A percentile compares a stretch with the other conserved stretches of the same genome.
Evolutionary conservation across 805 yeast species (phyloP).

Genomic region (Kockiozyma suomiensis): DNA sequence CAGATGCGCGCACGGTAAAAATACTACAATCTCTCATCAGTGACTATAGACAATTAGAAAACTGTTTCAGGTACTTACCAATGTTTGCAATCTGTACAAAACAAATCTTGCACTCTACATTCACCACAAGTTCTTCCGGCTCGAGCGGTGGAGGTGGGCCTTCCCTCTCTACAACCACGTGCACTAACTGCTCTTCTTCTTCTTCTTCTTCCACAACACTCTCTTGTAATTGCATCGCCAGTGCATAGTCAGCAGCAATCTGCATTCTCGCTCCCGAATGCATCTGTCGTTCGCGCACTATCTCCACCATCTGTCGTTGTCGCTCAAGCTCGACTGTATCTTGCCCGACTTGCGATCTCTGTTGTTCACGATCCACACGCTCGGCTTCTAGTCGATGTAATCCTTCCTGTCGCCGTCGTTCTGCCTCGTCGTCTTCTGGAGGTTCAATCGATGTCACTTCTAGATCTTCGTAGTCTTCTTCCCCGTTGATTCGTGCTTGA

Average conservation of each 20-base stretch:
- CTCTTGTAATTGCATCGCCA: background rate
- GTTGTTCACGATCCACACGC: background rate
- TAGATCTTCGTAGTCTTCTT: background rate
- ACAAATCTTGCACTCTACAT: slow-evolving; percentile 26
- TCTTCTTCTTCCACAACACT: background rate
- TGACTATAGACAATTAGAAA: too few species aligned
- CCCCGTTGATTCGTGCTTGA: background rate
- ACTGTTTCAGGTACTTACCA: slow-evolving; percentile 20
- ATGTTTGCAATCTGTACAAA: slow-evolving; percentile 23
- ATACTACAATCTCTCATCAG: background rate
- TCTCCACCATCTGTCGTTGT: background rate
- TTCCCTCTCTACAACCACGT: background rate
- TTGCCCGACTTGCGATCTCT: background rate
- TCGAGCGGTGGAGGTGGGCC: slow-evolving; percentile 17
- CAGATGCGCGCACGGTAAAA: slow-evolving; percentile 29
- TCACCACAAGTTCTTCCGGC: slow-evolving; percentile 20
- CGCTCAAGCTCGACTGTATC: background rate
- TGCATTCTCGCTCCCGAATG: background rate
- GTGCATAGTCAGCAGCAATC: background rate
- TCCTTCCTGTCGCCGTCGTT: background rate
- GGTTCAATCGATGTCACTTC: background rate
- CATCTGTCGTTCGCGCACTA: background rate
- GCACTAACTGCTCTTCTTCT: background rate
- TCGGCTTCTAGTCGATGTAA: background rate
- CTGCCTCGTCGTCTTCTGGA: background rate